phyloP scores from a whole-genome alignment of 257 asterid genomes.

The Solanum sejunctum region DNA sequence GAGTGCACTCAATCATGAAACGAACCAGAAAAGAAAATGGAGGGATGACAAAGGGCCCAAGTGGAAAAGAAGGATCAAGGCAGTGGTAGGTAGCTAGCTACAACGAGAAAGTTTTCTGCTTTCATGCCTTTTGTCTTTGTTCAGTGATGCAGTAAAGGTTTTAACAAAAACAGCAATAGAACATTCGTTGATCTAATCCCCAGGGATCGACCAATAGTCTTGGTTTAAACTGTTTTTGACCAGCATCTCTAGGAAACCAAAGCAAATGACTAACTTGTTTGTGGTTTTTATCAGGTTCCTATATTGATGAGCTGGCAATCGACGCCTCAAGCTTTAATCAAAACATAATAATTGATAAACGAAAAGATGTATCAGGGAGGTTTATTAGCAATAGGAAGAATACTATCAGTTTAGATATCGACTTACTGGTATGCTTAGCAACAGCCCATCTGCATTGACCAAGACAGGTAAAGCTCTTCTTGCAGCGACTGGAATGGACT shows the following conservation, averaged over 20 bases:
- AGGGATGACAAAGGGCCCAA: neutral
- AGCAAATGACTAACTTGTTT: neutral
- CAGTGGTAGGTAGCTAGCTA: neutral
- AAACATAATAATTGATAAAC: neutral
- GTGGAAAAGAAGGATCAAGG: neutral
- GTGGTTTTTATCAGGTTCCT: neutral
- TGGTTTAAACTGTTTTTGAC: neutral
- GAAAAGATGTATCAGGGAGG: neutral
- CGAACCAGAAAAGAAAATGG: neutral
- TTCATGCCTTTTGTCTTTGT: neutral
- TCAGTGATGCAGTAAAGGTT: neutral
- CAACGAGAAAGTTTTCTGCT: neutral
- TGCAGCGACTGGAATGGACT: slow-evolving; percentile 68
- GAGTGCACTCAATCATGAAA: neutral
- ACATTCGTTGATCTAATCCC: neutral
- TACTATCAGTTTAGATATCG: neutral
- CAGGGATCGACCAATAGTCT: neutral
- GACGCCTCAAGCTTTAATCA: neutral
- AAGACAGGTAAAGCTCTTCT: slow-evolving; percentile 75
- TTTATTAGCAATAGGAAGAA: neutral
- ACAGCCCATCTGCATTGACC: slow-evolving; percentile 47
- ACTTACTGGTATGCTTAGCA: slow-evolving; percentile 69
- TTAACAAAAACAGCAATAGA: neutral
- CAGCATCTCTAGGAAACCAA: neutral
- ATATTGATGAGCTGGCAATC: neutral